Conservation (phyloP, 345 rosid genomes). For the Eucalyptus pauciflora region DNA sequence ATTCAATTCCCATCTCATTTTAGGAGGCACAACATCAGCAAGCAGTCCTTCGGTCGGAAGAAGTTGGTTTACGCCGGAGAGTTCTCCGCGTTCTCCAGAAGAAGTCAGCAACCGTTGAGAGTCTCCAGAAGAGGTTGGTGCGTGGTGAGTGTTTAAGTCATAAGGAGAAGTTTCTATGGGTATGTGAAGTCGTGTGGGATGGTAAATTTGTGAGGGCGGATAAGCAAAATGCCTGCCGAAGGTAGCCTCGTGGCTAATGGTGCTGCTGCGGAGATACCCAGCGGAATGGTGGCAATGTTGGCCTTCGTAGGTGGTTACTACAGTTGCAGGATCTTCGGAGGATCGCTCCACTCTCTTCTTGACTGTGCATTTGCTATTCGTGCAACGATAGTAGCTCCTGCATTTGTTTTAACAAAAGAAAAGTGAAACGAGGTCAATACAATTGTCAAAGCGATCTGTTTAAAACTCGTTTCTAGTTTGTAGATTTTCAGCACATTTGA, state of each 20-base stretch:
- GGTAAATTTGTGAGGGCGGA: slow-evolving; percentile 38
- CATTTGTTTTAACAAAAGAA: neutral
- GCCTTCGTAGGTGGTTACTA: slow-evolving; percentile 96
- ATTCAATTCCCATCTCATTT: slow-evolving; percentile 33
- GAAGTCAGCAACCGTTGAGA: slow-evolving; percentile 1
- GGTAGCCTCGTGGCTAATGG: slow-evolving; percentile 27
- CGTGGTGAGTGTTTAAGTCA: neutral
- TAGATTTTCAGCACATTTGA: neutral
- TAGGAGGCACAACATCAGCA: slow-evolving; percentile 80
- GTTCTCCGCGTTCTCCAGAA: neutral
- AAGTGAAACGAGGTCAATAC: neutral
- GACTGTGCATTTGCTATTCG: slow-evolving; percentile 85
- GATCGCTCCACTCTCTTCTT: slow-evolving; percentile 97
- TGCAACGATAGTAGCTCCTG: slow-evolving; percentile 97
- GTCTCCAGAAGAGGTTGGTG: neutral
- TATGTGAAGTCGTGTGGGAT: slow-evolving; percentile 25
- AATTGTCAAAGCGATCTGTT: neutral
- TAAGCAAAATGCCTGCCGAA: slow-evolving; percentile 22
- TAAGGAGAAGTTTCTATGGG: slow-evolving; percentile 20
- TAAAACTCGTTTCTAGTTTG: neutral
- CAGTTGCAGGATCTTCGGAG: slow-evolving; percentile 65
- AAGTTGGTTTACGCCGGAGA: neutral
- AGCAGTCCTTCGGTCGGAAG: slow-evolving; percentile 55
- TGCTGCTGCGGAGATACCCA: slow-evolving; percentile 76
- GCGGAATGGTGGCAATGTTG: slow-evolving; percentile 90